Evolutionary conservation across 169 alveolate species (phyloP).

Genomic region (Ichthyophthirius multifiliis): DNA sequence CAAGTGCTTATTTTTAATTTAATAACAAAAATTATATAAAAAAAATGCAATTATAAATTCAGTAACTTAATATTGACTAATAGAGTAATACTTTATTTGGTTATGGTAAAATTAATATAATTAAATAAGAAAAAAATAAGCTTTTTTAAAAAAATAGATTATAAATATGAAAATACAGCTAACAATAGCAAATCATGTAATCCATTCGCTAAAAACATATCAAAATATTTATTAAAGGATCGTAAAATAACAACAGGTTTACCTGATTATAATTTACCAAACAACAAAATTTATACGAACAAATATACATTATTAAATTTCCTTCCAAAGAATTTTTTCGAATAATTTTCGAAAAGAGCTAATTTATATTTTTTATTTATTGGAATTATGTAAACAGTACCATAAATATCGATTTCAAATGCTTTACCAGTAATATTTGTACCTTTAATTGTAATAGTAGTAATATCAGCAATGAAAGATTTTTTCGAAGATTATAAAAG

Average conservation of each 20-base stretch:
- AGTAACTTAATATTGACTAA: too few species aligned
- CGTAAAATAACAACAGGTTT: neutral
- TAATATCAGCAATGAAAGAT: slow-evolving; percentile 94
- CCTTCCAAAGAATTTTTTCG: slow-evolving; percentile 90
- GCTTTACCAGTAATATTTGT: slow-evolving; percentile 95
- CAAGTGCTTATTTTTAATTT: too few species aligned
- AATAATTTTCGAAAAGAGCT: slow-evolving; percentile 93
- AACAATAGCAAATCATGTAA: too few species aligned
- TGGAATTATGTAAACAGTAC: slow-evolving; percentile 75
- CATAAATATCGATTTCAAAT: slow-evolving; percentile 93
- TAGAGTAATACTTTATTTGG: too few species aligned
- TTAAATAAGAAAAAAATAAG: too few species aligned
- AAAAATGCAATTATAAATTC: too few species aligned
- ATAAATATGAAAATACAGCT: too few species aligned
- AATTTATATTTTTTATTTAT: slow-evolving; percentile 93
- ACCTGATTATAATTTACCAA: neutral
- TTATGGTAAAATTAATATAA: too few species aligned
- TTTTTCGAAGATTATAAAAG: slow-evolving; percentile 96
- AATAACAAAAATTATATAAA: too few species aligned
- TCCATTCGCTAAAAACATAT: too few species aligned
- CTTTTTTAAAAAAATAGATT: too few species aligned
- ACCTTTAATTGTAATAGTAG: slow-evolving; percentile 92
- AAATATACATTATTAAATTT: slow-evolving; percentile 85
- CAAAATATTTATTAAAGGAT: too few species aligned
- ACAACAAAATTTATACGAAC: slow-evolving; percentile 43